Conservation (phyloP, 2,329 filamentous ascomycete genomes). For the Fusarium hainanense region DNA sequence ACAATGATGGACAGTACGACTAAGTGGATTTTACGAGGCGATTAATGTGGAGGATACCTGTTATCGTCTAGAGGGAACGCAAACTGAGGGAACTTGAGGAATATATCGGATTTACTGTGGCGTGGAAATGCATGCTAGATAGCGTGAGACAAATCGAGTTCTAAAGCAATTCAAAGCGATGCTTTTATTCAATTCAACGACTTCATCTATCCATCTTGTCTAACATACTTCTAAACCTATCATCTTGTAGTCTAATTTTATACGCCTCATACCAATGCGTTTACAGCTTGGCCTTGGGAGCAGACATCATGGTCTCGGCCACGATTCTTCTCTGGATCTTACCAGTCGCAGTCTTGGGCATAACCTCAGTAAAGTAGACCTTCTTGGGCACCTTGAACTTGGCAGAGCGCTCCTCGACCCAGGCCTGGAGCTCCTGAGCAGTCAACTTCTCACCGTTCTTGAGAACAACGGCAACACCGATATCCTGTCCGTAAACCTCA, state of each 20-base stretch:
- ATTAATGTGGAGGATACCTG: slow-evolving; percentile 29
- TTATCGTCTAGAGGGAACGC: not conserved
- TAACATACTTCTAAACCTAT: slow-evolving; percentile 5
- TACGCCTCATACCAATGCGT: not conserved
- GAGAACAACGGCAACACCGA: slow-evolving; percentile 79
- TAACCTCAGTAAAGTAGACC: slow-evolving; percentile 83
- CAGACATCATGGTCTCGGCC: slow-evolving; percentile 84
- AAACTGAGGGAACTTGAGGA: not conserved
- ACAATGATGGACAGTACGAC: slow-evolving; percentile 44
- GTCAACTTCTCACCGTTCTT: slow-evolving; percentile 70
- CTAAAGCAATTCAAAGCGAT: slow-evolving; percentile 18
- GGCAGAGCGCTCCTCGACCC: slow-evolving; percentile 75
- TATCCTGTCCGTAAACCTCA: slow-evolving; percentile 84
- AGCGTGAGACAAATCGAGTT: slow-evolving; percentile 10
- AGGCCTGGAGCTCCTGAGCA: slow-evolving; percentile 72
- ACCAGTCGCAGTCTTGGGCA: slow-evolving; percentile 93
- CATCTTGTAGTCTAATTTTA: slow-evolving; percentile 1
- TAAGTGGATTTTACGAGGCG: slow-evolving; percentile 4
- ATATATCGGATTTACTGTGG: not conserved
- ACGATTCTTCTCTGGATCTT: slow-evolving; percentile 89
- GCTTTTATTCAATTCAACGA: slow-evolving; percentile 11
- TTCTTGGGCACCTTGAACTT: slow-evolving; percentile 90
- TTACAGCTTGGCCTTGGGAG: slow-evolving; percentile 65
- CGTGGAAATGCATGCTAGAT: slow-evolving; percentile 3
- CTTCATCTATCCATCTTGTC: slow-evolving; percentile 8